Base-by-base conservation (phyloP, 495 filamentous ascomycete genomes). In the Cercophora newfieldiana region DNA sequence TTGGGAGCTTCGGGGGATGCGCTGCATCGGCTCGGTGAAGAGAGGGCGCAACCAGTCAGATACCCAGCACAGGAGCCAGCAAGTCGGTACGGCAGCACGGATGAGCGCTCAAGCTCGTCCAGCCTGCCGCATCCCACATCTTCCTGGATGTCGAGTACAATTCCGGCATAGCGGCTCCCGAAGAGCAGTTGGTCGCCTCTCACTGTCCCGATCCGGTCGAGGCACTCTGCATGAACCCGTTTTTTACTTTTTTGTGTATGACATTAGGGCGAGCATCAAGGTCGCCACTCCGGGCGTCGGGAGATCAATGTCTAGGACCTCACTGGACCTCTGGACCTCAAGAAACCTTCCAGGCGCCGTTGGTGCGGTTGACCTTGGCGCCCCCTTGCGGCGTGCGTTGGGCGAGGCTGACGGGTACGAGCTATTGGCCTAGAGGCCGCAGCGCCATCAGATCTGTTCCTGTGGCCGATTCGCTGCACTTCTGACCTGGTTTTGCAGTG, bases 1-100 rank as follows among this genome's bases (percentile, higher is more conserved):
- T 8, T 59, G 68, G 64, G 62, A 70, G 7, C 10, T 61, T 71
- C 67, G 59, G 70, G 61, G 68, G 71, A 69, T 44, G 60, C 48
- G 29, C 21, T 65, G 68, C 61, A 19, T 47, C 57, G 58, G 61
- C n/a, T 63, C 54, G 64, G 64, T 67, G 68, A 67, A 37, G 19
- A 37, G 59, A 55, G 30, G 22, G 26, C 53, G 48, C 65, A 60
- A 68, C 57, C 62, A 62, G 47, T 50, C 64, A 50, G 63, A 44
- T 24, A 25, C 60, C 37, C 49, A 50, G 61, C 37, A 8, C 12
- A 16, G 37, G 37, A 8, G 37, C 37, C 37, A 16, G 12, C 12
- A 16, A 16, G 37, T 44, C 18, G 37, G 37, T 14, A 44, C 37
- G 10, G 37, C 37, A 44, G 37, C 2, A 44, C 10, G 37, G 12